A percentile compares a stretch with the other conserved stretches of the same genome.
These are phyloP conservation scores for Malassezia dermatis DNA, from an alignment of 1,284 basidiomycete species.

Conservation along the genomic window DNA sequence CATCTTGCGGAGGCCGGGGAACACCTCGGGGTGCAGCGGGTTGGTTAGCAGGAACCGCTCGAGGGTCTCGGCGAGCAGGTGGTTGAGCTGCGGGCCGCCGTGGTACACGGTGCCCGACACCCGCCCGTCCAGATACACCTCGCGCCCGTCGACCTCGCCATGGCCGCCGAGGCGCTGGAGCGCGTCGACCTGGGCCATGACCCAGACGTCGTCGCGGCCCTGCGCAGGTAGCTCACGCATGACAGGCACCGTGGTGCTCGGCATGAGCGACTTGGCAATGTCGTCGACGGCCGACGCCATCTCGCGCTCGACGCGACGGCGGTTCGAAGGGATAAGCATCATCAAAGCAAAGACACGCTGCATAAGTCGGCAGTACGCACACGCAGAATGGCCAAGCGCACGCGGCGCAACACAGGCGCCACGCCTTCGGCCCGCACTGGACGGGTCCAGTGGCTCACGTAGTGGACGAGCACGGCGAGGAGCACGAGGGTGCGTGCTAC, in stretches of 20 bases:
- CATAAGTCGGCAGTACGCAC: not conserved
- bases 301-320: conserved; percentile 33
- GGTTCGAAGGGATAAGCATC: conserved; percentile 36
- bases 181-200: conserved; percentile 27
- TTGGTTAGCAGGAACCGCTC: conserved; percentile 55
- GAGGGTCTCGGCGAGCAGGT: conserved; percentile 34
- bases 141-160: conserved; percentile 29
- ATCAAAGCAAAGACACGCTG: conserved; percentile 23
- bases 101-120: conserved; percentile 48
- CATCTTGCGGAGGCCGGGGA: conserved; percentile 91
- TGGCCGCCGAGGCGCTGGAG: conserved; percentile 28
- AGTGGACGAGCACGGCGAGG: conserved; percentile 8
- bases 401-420: not conserved
- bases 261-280: conserved; percentile 38
- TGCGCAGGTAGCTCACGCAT: conserved; percentile 28
- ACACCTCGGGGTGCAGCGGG: conserved; percentile 88
- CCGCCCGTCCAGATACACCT: conserved; percentile 39
- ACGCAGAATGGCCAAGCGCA: not conserved
- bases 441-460: conserved; percentile 2
- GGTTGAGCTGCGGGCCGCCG: conserved; percentile 40
- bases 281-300: conserved; percentile 33
- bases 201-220: conserved; percentile 34
- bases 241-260: conserved; percentile 22
- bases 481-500: conserved; percentile 8
- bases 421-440: conserved; percentile 8